Evolutionary conservation across 2,329 filamentous ascomycete species (phyloP), one percentile per base, ranked within the genome.

Genomic region (Pseudogymnoascus destructans): DNA sequence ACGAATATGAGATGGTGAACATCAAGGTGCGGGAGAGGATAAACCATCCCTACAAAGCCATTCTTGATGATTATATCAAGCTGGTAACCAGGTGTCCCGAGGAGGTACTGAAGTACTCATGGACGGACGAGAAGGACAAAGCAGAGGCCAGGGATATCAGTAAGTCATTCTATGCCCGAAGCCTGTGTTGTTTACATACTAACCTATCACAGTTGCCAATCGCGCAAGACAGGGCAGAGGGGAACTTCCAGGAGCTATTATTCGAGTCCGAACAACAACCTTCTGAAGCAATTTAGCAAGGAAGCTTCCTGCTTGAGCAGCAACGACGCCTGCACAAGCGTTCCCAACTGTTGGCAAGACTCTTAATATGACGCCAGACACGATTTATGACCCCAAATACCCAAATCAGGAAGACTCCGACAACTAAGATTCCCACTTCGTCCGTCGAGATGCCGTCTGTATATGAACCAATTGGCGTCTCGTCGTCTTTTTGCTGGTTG

Each of bases 301-400:
- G 46, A 36, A n/a, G 32, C 27, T 38, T 15, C 15, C 33, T 57
- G 15, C 21, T 13, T 56, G 23, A 35, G 21, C 13, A 57, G 17
- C 11, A 25, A 11, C 15, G 15, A 19, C 15, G 23, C 30, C 42
- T 21, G 6, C 5, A 30, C 17, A 11, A 25, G 56, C 38, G 23
- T 58, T n/a, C 21, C 32, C 17, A 27, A 5, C 21, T 21, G 4
- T 21, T 52, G 38, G 9, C 56, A 23, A 9, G n/a, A n/a, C n/a
- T 17, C n/a, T 1, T 15, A 30, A 11, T 17, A 30, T 19, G 15
- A 30, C 46, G 13, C 25, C 25, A 52, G 15, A 17, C 25, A 52
- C 25, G 46, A 52, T 30, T 52, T 52, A 52, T 52, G 46, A 52
- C 46, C 25, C 30, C 25, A 52, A 30, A 52, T 49, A 49, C 46